These are phyloP conservation scores for Pilobolus umbonatus DNA, from an alignment of 192 early-diverging fungal genomes.

Conservation along the genomic window DNA sequence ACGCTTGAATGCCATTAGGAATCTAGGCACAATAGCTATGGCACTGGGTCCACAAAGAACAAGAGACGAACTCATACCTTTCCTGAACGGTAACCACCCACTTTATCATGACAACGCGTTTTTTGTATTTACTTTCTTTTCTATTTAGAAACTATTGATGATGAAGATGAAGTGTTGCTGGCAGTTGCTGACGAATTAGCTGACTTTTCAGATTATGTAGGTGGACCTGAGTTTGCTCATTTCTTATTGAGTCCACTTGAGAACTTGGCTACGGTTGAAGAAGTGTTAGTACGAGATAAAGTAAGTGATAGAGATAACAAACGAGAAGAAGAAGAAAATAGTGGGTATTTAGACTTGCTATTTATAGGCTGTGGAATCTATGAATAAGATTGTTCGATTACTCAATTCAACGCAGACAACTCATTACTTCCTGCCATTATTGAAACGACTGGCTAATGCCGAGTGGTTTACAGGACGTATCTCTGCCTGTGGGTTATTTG, in stretches of 20 bases:
- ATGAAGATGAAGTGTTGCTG: slow-evolving; percentile 96
- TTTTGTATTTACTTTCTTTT: not conserved
- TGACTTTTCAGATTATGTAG: slow-evolving; percentile 89
- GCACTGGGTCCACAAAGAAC: slow-evolving; percentile 95
- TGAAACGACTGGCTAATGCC: slow-evolving; percentile 87
- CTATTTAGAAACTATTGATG: slow-evolving; percentile 90
- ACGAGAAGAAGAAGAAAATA: not conserved
- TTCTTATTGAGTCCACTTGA: slow-evolving; percentile 87
- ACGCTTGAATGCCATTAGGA: slow-evolving; percentile 78
- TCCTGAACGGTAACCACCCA: slow-evolving; percentile 78
- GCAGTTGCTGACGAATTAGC: slow-evolving; percentile 94
- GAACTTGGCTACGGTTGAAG: slow-evolving; percentile 94
- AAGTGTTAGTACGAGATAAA: slow-evolving; percentile 96
- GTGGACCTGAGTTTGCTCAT: slow-evolving; percentile 84
- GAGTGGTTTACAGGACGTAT: slow-evolving; percentile 99
- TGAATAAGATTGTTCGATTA: slow-evolving; percentile 74
- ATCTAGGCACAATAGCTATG: slow-evolving; percentile 83
- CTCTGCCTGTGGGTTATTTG: slow-evolving; percentile 89
- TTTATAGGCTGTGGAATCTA: slow-evolving; percentile 96
- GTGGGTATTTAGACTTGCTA: too few relatives aligned
- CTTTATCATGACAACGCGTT: not conserved
- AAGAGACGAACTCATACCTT: slow-evolving; percentile 93
- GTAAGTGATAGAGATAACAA: slow-evolving; percentile 5
- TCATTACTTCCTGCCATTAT: slow-evolving; percentile 83
- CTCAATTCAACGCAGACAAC: slow-evolving; percentile 82